Evolutionary conservation across 805 yeast genomes (phyloP).

Genomic region (Pachysolen tannophilus): DNA sequence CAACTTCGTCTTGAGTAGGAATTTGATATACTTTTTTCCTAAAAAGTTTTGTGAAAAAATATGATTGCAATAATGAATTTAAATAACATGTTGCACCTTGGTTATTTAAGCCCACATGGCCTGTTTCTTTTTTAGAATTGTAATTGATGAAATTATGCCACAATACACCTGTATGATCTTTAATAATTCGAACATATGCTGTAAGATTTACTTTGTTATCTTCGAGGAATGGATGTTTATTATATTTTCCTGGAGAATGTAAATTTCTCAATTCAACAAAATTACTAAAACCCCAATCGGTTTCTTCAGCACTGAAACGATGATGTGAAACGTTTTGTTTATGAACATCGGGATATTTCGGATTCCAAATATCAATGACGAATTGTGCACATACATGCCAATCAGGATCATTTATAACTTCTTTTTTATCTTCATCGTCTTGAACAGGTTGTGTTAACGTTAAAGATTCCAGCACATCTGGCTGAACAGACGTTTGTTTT

Average conservation of each 20-base stretch:
- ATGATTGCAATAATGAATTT: constrained; percentile 85
- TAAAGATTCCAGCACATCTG: background rate
- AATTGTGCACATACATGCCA: constrained; percentile 95
- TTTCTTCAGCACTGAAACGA: constrained; percentile 64
- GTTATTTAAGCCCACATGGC: constrained; percentile 86
- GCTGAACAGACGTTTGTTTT: background rate
- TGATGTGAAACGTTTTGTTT: constrained; percentile 62
- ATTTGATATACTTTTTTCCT: constrained; percentile 82
- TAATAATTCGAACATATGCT: constrained; percentile 65
- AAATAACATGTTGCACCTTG: constrained; percentile 99
- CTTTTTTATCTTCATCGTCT: constrained; percentile 17
- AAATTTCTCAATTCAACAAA: constrained; percentile 53
- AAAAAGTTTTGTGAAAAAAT: constrained; percentile 77
- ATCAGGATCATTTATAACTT: constrained; percentile 30
- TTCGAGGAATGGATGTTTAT: constrained; percentile 33
- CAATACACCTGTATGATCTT: constrained; percentile 88
- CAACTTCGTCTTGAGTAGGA: constrained; percentile 58
- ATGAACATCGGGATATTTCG: constrained; percentile 55
- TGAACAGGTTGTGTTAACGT: constrained; percentile 8
- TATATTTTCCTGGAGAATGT: constrained; percentile 21
- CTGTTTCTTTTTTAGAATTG: constrained; percentile 82
- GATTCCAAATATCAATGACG: constrained; percentile 78
- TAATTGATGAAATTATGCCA: constrained; percentile 86
- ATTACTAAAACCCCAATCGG: constrained; percentile 95
- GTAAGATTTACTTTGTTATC: constrained; percentile 62